Percentiles rank a stretch among this genome's conserved stretches.
These are phyloP conservation scores for Shiraia sp. DNA, from an alignment of 2,329 filamentous ascomycete genomes.

Conservation along the genomic window DNA sequence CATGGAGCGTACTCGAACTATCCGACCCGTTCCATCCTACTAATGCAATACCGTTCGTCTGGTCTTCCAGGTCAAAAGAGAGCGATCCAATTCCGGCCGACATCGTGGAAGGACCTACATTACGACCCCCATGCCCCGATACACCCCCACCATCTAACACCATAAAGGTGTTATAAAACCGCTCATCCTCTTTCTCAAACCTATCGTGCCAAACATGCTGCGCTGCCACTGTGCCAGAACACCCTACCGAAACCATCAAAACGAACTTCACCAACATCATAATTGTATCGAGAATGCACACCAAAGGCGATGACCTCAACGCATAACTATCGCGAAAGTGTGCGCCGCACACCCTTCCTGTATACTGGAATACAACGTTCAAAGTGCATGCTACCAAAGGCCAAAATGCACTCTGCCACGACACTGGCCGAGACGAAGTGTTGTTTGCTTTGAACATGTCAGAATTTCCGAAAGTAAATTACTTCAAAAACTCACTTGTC, in stretches of 20 bases:
- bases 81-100: no score
- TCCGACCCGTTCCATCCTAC: no score
- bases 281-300: slow-evolving; percentile 4
- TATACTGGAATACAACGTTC: slow-evolving; percentile 4
- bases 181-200: background rate
- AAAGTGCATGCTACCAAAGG: slow-evolving; percentile 4
- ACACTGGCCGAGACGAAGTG: background rate
- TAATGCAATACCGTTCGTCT: background rate
- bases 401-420: slow-evolving; percentile 8
- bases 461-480: no score
- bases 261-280: slow-evolving; percentile 1
- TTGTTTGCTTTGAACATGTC: no score
- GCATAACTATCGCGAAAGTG: background rate
- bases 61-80: no score
- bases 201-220: slow-evolving; percentile 6
- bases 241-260: background rate
- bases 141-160: background rate
- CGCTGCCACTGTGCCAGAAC: slow-evolving; percentile 1
- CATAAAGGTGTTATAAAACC: background rate
- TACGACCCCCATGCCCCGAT: background rate
- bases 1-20: no score
- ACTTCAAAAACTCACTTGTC: no score
- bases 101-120: background rate
- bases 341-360: background rate
- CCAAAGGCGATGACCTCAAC: slow-evolving; percentile 1